Conservation (phyloP, 176 grass and related monocot genomes). For the Echinochloa phyllopogon region DNA sequence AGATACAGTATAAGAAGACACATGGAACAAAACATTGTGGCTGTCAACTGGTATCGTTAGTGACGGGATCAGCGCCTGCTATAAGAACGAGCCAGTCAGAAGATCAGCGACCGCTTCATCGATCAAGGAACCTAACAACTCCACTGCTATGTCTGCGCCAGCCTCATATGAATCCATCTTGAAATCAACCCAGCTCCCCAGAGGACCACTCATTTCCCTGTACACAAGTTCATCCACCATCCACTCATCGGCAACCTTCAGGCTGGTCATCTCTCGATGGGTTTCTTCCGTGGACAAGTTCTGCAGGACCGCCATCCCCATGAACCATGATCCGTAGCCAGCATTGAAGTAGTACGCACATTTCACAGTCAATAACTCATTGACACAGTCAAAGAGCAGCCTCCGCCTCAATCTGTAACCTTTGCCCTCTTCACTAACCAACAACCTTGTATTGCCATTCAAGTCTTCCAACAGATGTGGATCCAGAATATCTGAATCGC, state of each 20-base stretch:
- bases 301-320: conserved; percentile 57
- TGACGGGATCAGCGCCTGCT: conserved; percentile 6
- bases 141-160: conserved; percentile 60
- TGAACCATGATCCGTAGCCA: conserved; percentile 75
- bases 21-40: conserved; percentile 40
- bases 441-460: conserved; percentile 40
- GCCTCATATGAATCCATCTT: conserved; percentile 66
- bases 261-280: conserved; percentile 73
- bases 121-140: conserved; percentile 61
- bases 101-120: conserved; percentile 77
- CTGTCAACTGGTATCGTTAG: conserved; percentile 48
- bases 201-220: conserved; percentile 77
- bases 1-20: conserved; percentile 31
- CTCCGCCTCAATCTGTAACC: conserved; percentile 49
- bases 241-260: conserved; percentile 73
- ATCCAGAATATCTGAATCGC: conserved; percentile 50
- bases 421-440: conserved; percentile 51
- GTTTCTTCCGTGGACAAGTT: conserved; percentile 66
- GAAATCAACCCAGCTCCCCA: conserved; percentile 90
- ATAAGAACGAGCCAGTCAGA: conserved; percentile 35
- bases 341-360: conserved; percentile 68
- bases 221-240: conserved; percentile 93
- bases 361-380: conserved; percentile 72
- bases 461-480: conserved; percentile 60
- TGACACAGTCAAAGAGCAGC: conserved; percentile 78